Conservation (phyloP, 805 yeast species). For the Komagataella ulmi region DNA sequence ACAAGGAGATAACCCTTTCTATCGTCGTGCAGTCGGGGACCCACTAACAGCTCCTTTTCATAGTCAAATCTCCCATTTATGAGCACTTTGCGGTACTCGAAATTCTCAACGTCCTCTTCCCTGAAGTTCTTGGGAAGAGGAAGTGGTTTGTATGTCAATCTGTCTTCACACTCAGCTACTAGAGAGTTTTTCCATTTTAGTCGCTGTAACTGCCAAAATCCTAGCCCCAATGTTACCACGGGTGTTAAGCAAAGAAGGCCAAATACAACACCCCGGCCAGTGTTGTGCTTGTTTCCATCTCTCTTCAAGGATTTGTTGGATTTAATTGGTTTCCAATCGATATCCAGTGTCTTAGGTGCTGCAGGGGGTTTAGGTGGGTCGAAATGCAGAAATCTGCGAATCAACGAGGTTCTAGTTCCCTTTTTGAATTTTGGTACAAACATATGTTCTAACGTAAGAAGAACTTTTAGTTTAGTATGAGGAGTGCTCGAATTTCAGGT, state of each 20-base stretch:
- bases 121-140: conserved; percentile 57
- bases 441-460: background rate
- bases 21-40: conserved; percentile 66
- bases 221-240: conserved; percentile 68
- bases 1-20: conserved; percentile 66
- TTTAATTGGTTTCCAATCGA: conserved; percentile 77
- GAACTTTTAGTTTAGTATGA: background rate
- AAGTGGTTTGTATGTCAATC: conserved; percentile 59
- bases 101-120: conserved; percentile 53
- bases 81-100: conserved; percentile 74
- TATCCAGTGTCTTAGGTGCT: conserved; percentile 47
- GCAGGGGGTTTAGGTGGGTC: conserved; percentile 10
- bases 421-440: background rate
- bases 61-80: conserved; percentile 72
- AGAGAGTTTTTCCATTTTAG: conserved; percentile 79
- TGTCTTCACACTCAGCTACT: conserved; percentile 72
- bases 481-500: background rate
- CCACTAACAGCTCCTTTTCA: conserved; percentile 79
- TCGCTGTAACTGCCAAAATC: conserved; percentile 87
- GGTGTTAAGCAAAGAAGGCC: conserved; percentile 63
- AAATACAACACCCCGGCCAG: conserved; percentile 14
- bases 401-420: background rate
- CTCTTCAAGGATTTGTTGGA: conserved; percentile 25
- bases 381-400: background rate
- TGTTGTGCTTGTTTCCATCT: conserved; percentile 6